A percentile compares a stretch with the other conserved stretches of the same genome.
Conservation (phyloP, 148 eudicot species). For the Rhododendron simsii region DNA sequence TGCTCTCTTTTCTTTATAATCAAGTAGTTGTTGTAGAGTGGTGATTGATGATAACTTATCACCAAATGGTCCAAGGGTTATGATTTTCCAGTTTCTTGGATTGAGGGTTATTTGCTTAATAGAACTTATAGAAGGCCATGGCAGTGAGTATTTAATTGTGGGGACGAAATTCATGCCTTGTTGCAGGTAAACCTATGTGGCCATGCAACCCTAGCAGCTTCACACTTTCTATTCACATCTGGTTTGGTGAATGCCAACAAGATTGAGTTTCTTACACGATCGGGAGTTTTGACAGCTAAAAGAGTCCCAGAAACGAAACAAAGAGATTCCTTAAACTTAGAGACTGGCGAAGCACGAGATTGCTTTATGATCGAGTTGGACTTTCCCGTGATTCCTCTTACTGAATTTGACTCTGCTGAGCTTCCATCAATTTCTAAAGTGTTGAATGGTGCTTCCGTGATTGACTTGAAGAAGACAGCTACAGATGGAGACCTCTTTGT, state of each 20-base stretch:
- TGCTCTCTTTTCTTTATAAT: not conserved
- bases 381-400: conserved; percentile 46
- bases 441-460: conserved; percentile 32
- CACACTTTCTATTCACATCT: conserved; percentile 66
- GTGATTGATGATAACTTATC: not conserved
- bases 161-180: not conserved
- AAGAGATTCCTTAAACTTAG: not conserved
- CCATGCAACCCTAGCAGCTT: conserved; percentile 92
- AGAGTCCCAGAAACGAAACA: conserved; percentile 33
- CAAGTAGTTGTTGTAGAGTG: not conserved
- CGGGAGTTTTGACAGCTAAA: conserved; percentile 69
- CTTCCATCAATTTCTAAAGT: conserved; percentile 37
- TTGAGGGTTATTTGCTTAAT: not conserved
- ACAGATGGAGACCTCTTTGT: conserved; percentile 49
- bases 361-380: conserved; percentile 56
- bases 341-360: conserved; percentile 9
- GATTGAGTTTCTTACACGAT: conserved; percentile 63
- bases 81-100: not conserved
- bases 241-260: conserved; percentile 43
- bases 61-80: not conserved
- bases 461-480: conserved; percentile 53
- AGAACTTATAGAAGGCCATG: not conserved
- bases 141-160: not conserved
- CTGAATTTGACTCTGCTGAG: conserved; percentile 34
- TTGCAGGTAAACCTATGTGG: conserved; percentile 79